Conservation (phyloP, 176 grass and related monocot species). For the Oryza punctata region DNA sequence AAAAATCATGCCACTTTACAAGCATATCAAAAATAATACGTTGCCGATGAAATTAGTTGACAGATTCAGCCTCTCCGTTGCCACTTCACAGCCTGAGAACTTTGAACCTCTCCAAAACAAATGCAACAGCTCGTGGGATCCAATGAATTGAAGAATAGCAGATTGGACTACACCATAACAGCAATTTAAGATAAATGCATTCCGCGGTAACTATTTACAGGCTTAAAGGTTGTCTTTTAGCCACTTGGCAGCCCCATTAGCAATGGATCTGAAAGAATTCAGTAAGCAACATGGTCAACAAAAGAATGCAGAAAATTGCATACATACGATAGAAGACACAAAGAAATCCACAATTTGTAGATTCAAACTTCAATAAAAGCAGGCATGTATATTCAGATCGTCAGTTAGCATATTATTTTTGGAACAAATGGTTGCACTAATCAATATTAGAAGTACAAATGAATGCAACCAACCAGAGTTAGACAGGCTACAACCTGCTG, state of each 20-base stretch:
- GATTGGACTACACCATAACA: conserved; percentile 4
- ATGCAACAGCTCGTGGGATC: neutral
- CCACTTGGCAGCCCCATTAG: conserved; percentile 64
- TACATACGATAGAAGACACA: neutral
- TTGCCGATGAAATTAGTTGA: conserved; percentile 26
- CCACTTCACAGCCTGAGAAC: conserved; percentile 22
- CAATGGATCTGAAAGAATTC: conserved; percentile 59
- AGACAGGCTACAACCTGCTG: neutral
- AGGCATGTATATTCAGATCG: neutral
- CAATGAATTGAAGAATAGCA: conserved; percentile 47
- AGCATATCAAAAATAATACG: neutral
- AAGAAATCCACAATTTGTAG: neutral
- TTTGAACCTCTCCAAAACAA: conserved; percentile 32
- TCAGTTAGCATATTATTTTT: neutral
- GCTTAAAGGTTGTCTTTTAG: conserved; percentile 71
- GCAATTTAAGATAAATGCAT: neutral
- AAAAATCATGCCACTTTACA: conserved; percentile 34
- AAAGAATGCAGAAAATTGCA: neutral
- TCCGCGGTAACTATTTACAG: conserved; percentile 39
- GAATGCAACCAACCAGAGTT: neutral
- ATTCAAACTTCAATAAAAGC: conserved; percentile 10
- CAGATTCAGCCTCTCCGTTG: neutral
- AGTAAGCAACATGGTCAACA: conserved; percentile 23
- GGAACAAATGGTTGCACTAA: neutral
- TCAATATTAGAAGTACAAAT: neutral